phyloP scores from a whole-genome alignment of 1,139 yeast genomes.

The Suhomyces choctaworum region DNA sequence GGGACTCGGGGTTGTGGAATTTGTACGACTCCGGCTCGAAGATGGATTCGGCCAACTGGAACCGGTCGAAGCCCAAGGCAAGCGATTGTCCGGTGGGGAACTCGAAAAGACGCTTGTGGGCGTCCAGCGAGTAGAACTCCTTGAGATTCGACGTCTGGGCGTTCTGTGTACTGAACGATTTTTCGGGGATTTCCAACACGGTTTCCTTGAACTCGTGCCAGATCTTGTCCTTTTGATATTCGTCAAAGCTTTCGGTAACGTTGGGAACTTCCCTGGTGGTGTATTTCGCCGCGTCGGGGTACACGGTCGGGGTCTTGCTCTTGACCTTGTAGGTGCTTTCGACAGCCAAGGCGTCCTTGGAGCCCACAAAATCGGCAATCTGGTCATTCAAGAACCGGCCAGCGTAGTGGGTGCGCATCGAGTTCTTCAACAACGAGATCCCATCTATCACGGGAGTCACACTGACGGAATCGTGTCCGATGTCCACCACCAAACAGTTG shows the following conservation, averaged over 20 bases:
- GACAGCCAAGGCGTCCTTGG: constrained; percentile 23
- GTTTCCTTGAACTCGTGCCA: constrained; percentile 70
- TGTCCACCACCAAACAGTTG: constrained; percentile 87
- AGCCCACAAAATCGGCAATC: constrained; percentile 28
- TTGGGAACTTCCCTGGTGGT: constrained; percentile 31
- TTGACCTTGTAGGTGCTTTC: constrained; percentile 22
- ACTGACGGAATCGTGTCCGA: constrained; percentile 82
- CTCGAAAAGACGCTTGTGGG: constrained; percentile 63
- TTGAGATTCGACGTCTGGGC: constrained; percentile 20
- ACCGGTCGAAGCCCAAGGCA: constrained; percentile 55
- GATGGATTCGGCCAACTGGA: constrained; percentile 68
- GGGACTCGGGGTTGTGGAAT: constrained; percentile 26
- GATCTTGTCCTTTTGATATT: constrained; percentile 33
- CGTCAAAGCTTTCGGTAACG: constrained; percentile 42
- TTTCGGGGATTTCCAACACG: constrained; percentile 55
- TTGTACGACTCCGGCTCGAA: constrained; percentile 60
- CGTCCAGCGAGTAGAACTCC: constrained; percentile 34
- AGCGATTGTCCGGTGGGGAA: constrained; percentile 66
- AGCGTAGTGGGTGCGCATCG: constrained; percentile 65
- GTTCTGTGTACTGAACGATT: constrained; percentile 26
- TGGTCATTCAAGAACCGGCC: constrained; percentile 59
- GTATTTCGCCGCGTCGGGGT: constrained; percentile 35
- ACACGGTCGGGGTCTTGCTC: constrained; percentile 29
- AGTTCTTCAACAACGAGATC: constrained; percentile 72
- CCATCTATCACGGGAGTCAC: constrained; percentile 96